These are phyloP conservation scores for Rhododendron griersonianum DNA, from an alignment of 148 eudicot species.

Conservation along the genomic window DNA sequence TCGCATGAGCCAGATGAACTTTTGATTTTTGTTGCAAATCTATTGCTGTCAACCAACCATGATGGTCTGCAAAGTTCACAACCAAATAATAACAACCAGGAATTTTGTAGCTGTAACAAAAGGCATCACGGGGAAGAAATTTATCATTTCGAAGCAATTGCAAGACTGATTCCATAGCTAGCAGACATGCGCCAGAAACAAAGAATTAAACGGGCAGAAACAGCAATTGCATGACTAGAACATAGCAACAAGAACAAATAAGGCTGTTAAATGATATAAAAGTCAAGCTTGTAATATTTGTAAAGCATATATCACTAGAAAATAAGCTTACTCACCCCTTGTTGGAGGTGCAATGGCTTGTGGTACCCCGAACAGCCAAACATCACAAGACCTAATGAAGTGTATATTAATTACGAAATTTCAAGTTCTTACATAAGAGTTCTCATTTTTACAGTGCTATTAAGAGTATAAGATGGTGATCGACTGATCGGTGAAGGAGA, in stretches of 20 bases:
- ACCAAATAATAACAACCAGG: background rate
- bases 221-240: background rate
- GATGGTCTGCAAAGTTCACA: constrained; percentile 55
- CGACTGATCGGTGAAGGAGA: background rate
- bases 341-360: background rate
- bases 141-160: background rate
- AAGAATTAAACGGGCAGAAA: background rate
- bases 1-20: constrained; percentile 62
- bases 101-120: background rate
- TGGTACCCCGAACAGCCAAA: background rate
- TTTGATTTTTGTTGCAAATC: constrained; percentile 87
- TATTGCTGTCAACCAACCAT: constrained; percentile 87
- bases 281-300: background rate
- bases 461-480: background rate
- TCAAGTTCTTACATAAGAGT: background rate
- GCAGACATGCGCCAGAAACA: background rate
- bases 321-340: background rate
- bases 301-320: background rate
- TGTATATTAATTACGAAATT: background rate
- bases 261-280: background rate
- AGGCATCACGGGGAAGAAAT: background rate
- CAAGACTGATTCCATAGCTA: background rate
- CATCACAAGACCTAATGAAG: background rate
- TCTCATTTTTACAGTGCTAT: background rate
- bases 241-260: background rate